Percentiles rank a stretch among this genome's conserved stretches.
These are phyloP conservation scores for Zoysia matrella DNA, from an alignment of 202 grass and related monocot genomes.

Conservation along the genomic window DNA sequence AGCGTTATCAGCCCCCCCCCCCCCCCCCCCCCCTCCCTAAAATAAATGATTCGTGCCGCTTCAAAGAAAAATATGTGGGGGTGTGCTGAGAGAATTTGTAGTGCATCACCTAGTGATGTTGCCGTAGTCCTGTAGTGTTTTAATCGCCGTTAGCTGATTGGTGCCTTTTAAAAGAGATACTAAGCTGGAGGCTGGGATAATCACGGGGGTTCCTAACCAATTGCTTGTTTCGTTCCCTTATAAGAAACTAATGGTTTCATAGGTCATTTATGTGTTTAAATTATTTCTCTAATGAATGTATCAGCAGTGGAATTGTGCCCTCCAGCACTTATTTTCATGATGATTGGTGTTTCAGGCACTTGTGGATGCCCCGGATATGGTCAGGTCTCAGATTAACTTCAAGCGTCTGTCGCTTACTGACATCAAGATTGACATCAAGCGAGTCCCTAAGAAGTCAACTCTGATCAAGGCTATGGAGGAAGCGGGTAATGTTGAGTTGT, in stretches of 20 bases:
- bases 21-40: too few species aligned
- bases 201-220: too few species aligned
- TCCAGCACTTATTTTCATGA: background rate
- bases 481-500: conserved; percentile 55
- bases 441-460: conserved; percentile 79
- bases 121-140: background rate
- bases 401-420: conserved; percentile 84
- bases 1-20: background rate
- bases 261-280: too few species aligned
- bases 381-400: conserved; percentile 87
- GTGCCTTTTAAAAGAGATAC: background rate
- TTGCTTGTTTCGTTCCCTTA: too few species aligned
- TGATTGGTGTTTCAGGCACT: conserved; percentile 57
- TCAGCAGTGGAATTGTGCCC: background rate
- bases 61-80: background rate
- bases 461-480: conserved; percentile 84
- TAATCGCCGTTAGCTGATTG: background rate
- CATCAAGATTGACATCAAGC: conserved; percentile 86
- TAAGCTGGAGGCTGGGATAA: background rate
- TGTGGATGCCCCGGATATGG: conserved; percentile 87
- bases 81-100: background rate
- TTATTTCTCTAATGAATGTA: too few species aligned
- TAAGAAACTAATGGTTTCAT: too few species aligned
- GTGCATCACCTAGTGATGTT: background rate
- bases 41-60: background rate